Evolutionary conservation across 768 basidiomycete genomes (phyloP).

Genomic region (Tremella fuciformis): DNA sequence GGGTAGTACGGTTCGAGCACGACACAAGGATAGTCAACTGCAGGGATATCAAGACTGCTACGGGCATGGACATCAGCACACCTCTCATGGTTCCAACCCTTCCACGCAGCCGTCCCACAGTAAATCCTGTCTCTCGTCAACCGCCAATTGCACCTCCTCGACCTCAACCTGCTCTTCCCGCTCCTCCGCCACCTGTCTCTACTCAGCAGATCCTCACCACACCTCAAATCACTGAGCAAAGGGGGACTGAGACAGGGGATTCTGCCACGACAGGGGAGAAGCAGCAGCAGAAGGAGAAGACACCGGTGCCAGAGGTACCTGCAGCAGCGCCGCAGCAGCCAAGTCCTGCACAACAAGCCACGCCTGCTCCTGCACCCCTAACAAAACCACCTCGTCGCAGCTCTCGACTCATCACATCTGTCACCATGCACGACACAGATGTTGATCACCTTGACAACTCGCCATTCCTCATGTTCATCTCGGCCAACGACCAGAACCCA

Average conservation of each 20-base stretch:
- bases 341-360: neutral
- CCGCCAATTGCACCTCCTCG: neutral
- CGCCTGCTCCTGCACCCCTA: neutral
- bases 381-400: neutral
- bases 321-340: neutral
- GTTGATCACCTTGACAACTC: neutral
- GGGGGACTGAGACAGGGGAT: neutral
- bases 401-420: neutral
- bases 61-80: neutral
- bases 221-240: neutral
- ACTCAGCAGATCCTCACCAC: neutral
- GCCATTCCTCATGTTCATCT: neutral
- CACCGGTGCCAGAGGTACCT: neutral
- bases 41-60: neutral
- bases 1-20: constrained; percentile 12
- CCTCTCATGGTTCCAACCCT: neutral
- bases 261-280: neutral
- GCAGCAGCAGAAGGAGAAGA: too few relatives aligned
- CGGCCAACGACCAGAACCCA: neutral
- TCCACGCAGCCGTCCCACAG: too few relatives aligned
- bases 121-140: too few relatives aligned
- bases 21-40: neutral
- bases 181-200: neutral
- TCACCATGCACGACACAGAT: neutral
- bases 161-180: too few relatives aligned